Conservation (phyloP, 1,284 basidiomycete genomes). For the Trichosporon sp. region DNA sequence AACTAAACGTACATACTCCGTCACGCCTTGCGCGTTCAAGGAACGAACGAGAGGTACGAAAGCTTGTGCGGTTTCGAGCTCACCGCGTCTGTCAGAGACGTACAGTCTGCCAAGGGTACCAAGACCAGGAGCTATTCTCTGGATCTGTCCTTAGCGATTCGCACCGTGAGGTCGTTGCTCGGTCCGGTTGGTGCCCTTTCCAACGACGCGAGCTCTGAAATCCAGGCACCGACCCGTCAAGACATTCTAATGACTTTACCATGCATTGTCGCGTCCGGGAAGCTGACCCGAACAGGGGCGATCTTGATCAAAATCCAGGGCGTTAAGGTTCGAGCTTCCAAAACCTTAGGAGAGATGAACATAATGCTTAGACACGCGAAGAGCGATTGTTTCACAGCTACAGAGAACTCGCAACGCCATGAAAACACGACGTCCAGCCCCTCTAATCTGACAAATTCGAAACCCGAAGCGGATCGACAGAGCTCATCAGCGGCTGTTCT, state of each 20-base stretch:
- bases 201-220: conserved; percentile 3
- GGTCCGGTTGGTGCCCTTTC: not conserved
- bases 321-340: conserved; percentile 1
- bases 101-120: too few relatives aligned
- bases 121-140: not conserved
- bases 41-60: conserved; percentile 13
- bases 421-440: too few relatives aligned
- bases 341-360: not conserved
- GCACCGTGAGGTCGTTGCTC: not conserved
- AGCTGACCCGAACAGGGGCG: not conserved
- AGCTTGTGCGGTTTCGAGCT: not conserved
- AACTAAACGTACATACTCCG: conserved; percentile 15
- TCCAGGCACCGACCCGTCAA: not conserved
- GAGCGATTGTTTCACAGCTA: too few relatives aligned
- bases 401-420: too few relatives aligned
- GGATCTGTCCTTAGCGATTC: not conserved
- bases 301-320: not conserved
- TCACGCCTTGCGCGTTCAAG: conserved; percentile 14
- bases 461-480: too few relatives aligned
- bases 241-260: not conserved
- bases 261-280: not conserved
- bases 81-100: too few relatives aligned
- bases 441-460: too few relatives aligned
- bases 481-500: not conserved
- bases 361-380: not conserved